Conservation (phyloP, 2,329 filamentous ascomycete species). For the Daldinia sp. region DNA sequence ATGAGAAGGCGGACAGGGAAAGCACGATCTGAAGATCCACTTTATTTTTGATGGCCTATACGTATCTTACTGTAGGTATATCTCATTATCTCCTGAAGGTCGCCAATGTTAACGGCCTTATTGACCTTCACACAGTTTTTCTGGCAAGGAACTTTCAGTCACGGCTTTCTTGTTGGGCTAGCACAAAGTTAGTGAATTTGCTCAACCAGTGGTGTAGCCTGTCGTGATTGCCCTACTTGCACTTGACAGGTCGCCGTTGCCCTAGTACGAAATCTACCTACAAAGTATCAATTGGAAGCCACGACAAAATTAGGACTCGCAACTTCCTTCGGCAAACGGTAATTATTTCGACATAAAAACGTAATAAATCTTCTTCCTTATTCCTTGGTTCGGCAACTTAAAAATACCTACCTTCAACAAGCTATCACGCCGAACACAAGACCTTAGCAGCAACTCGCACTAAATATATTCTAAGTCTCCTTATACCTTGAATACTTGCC, state of each 20-base stretch:
- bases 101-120: neutral
- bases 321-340: neutral
- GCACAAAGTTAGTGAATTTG: neutral
- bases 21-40: constrained; percentile 12
- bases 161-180: neutral
- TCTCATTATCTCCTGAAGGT: neutral
- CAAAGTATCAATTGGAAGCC: neutral
- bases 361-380: neutral
- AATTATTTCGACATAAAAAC: neutral
- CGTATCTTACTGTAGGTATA: neutral
- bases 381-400: neutral
- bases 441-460: too few species aligned
- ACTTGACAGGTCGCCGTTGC: neutral
- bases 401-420: neutral
- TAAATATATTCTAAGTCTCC: neutral
- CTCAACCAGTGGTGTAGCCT: neutral
- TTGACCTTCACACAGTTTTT: neutral
- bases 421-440: neutral
- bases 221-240: neutral
- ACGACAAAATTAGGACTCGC: neutral
- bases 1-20: neutral
- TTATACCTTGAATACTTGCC: too few species aligned
- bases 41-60: neutral
- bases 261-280: neutral
- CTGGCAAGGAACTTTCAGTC: neutral